Percentiles rank a stretch among this genome's conserved stretches.
phyloP scores from a whole-genome alignment of 768 basidiomycete genomes.

The Rhizopogon sp. region DNA sequence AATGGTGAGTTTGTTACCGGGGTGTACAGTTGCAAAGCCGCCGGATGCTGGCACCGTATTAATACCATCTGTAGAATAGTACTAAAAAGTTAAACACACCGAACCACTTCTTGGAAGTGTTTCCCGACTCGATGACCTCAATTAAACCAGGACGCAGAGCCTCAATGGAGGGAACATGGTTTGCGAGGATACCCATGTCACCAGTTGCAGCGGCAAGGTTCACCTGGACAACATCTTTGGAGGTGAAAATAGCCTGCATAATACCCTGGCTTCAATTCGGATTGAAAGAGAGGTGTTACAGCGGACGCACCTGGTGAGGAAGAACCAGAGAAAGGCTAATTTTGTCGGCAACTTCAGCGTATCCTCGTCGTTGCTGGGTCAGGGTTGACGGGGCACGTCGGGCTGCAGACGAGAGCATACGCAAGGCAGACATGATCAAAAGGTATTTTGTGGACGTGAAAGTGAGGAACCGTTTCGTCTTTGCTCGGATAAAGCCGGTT shows the following conservation, averaged over 20 bases:
- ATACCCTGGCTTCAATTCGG: conserved; percentile 10
- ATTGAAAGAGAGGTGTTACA: background rate
- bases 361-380: conserved; percentile 66
- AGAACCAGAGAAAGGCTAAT: conserved; percentile 90
- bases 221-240: conserved; percentile 91
- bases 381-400: conserved; percentile 53
- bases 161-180: conserved; percentile 98
- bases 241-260: conserved; percentile 80
- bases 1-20: conserved; percentile 93
- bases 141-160: conserved; percentile 90
- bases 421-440: conserved; percentile 66
- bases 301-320: conserved; percentile 80
- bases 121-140: conserved; percentile 84
- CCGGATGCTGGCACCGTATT: conserved; percentile 66
- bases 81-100: conserved; percentile 48
- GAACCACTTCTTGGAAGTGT: conserved; percentile 91
- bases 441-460: conserved; percentile 6
- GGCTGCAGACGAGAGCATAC: conserved; percentile 60
- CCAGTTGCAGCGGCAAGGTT: conserved; percentile 92
- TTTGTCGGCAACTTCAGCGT: conserved; percentile 89
- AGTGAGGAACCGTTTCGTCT: background rate
- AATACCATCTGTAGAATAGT: background rate
- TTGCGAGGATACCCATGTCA: conserved; percentile 99
- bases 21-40: conserved; percentile 97
- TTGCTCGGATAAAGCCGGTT: conserved; percentile 26